These are phyloP conservation scores for Diplodia mutila DNA, from an alignment of 2,329 filamentous ascomycete species.

Conservation along the genomic window DNA sequence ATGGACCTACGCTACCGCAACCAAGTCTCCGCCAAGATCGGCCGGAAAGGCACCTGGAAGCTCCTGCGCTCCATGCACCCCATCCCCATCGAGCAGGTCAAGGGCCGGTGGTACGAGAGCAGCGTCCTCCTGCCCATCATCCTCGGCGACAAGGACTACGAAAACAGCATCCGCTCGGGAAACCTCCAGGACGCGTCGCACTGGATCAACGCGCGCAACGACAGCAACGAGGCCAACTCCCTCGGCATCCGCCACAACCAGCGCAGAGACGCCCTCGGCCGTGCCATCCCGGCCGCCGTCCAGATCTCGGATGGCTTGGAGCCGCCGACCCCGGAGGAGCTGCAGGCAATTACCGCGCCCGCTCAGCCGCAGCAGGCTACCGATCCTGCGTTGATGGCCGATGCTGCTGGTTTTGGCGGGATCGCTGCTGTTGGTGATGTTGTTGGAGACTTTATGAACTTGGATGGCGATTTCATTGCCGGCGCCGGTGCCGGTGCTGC, in stretches of 20 bases:
- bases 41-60: constrained; percentile 32
- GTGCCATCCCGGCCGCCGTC: constrained; percentile 43
- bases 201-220: constrained; percentile 54
- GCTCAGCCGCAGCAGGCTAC: constrained; percentile 17
- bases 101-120: constrained; percentile 65
- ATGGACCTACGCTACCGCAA: constrained; percentile 58
- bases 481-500: not conserved
- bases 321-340: constrained; percentile 31
- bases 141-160: constrained; percentile 37
- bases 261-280: constrained; percentile 48
- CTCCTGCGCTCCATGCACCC: constrained; percentile 28
- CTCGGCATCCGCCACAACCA: constrained; percentile 38
- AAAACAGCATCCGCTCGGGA: constrained; percentile 42
- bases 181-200: constrained; percentile 47
- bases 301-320: constrained; percentile 47
- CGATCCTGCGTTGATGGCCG: constrained; percentile 11
- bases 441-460: constrained; percentile 42
- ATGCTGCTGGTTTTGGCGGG: not conserved
- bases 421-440: constrained; percentile 27
- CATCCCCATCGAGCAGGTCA: constrained; percentile 54
- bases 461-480: constrained; percentile 19
- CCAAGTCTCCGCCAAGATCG: constrained; percentile 44
- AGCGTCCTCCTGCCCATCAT: constrained; percentile 53
- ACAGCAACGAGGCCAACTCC: constrained; percentile 35
- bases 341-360: not conserved